Base-by-base conservation (phyloP, 2,329 filamentous ascomycete genomes). In the Trichophyton benhamiae region DNA sequence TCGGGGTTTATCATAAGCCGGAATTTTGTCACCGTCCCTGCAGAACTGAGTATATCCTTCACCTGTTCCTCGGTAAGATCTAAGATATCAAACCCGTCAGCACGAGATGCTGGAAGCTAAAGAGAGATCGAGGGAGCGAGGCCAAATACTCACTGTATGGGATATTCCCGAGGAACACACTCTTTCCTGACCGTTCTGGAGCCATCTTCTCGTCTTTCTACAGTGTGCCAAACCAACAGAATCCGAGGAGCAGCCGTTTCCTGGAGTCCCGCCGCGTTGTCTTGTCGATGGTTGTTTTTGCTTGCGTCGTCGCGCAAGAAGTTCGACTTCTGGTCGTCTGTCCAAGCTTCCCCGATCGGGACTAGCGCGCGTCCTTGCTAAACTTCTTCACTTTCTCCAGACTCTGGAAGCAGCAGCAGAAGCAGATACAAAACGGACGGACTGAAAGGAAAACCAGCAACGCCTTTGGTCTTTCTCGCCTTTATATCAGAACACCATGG, bases 61-160 rank as follows among this genome's bases (percentile, higher is more conserved):
- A 99, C 96, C 73, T 96, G 89, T 73, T 97, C 91, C 77, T 99
- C 94, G 33, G 91, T 95, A 66, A 96, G 85, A 65, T 92, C 91
- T 96, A 69, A n/a, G 62, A 41, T 20, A 7, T 49, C 20, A 49
- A 38, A 38, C 33, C 20, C 1, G 46, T 49, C 22, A 49, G 46
- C 25, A 2, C 13, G 5, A 89, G 62, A 44, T 20, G 41, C 44
- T 46, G 9, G 92, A 88, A 72, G 94, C 41, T 27, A 4, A 27
- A 27, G 25, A 30, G 27, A 7, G 7, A 17, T 13, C 13, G n/a
- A 44, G 41, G 41, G 41, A 94, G n/a, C 15, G 46, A 22, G 3
- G 6, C 5, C 87, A 89, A 11, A 11, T 84, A 87, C 71, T 86
- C 87, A 76, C 89, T 68, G 82, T 83, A 72, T 80, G 89, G 87